These are phyloP conservation scores for Panellus pusillus DNA, from an alignment of 768 basidiomycete species.

Conservation along the genomic window DNA sequence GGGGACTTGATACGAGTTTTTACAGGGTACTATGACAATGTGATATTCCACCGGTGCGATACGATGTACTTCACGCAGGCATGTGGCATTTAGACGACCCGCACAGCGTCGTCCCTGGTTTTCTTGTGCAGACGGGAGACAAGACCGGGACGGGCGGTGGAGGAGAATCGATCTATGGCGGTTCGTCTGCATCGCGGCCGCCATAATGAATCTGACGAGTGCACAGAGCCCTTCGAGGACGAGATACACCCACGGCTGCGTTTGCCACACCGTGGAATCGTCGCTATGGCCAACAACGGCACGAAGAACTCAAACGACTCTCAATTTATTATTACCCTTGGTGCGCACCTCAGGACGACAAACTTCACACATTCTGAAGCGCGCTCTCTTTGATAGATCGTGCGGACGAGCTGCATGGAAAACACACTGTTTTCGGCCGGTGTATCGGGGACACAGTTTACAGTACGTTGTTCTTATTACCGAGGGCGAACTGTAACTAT, in stretches of 20 bases:
- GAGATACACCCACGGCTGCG: slow-evolving; percentile 91
- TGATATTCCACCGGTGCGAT: slow-evolving; percentile 84
- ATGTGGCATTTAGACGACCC: not conserved
- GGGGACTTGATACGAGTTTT: slow-evolving; percentile 10
- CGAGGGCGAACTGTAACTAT: not conserved
- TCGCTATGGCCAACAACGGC: slow-evolving; percentile 93
- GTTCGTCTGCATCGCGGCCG: slow-evolving; percentile 32
- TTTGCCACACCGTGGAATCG: slow-evolving; percentile 85
- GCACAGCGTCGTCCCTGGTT: slow-evolving; percentile 78
- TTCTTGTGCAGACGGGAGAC: slow-evolving; percentile 95
- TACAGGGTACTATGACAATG: slow-evolving; percentile 92
- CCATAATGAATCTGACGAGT: not conserved
- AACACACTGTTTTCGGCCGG: slow-evolving; percentile 94
- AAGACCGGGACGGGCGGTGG: slow-evolving; percentile 87
- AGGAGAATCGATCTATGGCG: slow-evolving; percentile 95
- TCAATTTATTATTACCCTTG: slow-evolving; percentile 93
- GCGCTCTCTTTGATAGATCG: slow-evolving; percentile 51
- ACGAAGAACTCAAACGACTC: slow-evolving; percentile 88
- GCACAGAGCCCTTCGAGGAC: slow-evolving; percentile 85
- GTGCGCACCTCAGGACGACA: slow-evolving; percentile 37
- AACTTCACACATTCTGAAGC: not conserved
- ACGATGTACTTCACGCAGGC: slow-evolving; percentile 6
- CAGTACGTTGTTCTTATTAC: slow-evolving; percentile 51
- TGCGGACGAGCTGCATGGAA: slow-evolving; percentile 90
- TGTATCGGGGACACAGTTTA: slow-evolving; percentile 86